Percentiles rank a stretch among this genome's conserved stretches.
Evolutionary conservation across 495 filamentous ascomycete species (phyloP).

Genomic region (Aspergillus asperescens): DNA sequence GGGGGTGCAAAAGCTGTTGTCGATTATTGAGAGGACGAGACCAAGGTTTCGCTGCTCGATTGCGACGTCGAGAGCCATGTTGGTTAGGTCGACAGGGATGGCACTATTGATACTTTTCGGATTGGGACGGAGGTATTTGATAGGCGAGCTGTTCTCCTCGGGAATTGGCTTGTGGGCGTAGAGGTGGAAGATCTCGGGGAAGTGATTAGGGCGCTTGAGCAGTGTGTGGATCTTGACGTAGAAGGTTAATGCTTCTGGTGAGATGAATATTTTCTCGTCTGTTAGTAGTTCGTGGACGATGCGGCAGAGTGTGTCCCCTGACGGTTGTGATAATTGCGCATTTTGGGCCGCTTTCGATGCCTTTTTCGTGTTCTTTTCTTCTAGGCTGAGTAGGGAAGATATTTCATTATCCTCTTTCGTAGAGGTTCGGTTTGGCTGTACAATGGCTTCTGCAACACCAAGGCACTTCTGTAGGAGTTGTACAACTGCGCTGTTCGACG

Average conservation of each 20-base stretch:
- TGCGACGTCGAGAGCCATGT: slow-evolving; percentile 67
- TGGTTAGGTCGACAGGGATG: slow-evolving; percentile 59
- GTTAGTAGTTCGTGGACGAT: slow-evolving; percentile 60
- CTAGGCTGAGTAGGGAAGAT: slow-evolving; percentile 48
- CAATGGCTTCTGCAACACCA: slow-evolving; percentile 33
- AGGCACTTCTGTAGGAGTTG: slow-evolving; percentile 43
- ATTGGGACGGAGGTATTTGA: slow-evolving; percentile 56
- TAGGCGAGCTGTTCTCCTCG: slow-evolving; percentile 49
- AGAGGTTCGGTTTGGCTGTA: slow-evolving; percentile 27
- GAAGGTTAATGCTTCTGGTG: slow-evolving; percentile 56
- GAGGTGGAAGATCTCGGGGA: slow-evolving; percentile 74
- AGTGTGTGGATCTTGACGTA: slow-evolving; percentile 69
- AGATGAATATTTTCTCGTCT: slow-evolving; percentile 77
- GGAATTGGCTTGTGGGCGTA: slow-evolving; percentile 82
- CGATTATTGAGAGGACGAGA: slow-evolving; percentile 72
- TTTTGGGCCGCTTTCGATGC: slow-evolving; percentile 15
- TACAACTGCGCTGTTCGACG: slow-evolving; percentile 36
- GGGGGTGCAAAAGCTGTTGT: slow-evolving; percentile 66
- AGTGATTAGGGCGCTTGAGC: slow-evolving; percentile 63
- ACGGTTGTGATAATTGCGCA: slow-evolving; percentile 15
- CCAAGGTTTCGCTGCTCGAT: slow-evolving; percentile 69
- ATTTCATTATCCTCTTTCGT: slow-evolving; percentile 36
- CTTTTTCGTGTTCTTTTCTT: slow-evolving; percentile 37
- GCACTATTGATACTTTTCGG: slow-evolving; percentile 65
- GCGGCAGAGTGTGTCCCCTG: slow-evolving; percentile 44